Percentiles rank a stretch among this genome's conserved stretches.
Conservation (phyloP, 768 basidiomycete genomes). For the Albatrellus ellisii region DNA sequence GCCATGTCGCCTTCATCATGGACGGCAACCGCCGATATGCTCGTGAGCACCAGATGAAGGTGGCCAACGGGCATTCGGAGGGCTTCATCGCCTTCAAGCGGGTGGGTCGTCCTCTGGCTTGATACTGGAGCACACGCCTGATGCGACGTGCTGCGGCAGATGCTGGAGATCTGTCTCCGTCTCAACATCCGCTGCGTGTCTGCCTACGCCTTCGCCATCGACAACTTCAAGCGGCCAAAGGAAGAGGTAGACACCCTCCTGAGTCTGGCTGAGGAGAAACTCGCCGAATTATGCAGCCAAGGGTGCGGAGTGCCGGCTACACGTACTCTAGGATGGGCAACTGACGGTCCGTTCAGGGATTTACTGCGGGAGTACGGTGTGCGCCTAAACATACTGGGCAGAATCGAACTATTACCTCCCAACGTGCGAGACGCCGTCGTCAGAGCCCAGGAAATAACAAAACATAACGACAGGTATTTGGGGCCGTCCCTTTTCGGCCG, state of each 20-base stretch:
- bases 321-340: background rate
- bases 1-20: constrained; percentile 95
- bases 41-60: constrained; percentile 45
- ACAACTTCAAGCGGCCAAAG: constrained; percentile 83
- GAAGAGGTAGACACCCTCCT: constrained; percentile 85
- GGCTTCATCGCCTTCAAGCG: constrained; percentile 72
- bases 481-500: too few relatives aligned
- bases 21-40: constrained; percentile 95
- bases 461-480: constrained; percentile 64
- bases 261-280: constrained; percentile 64
- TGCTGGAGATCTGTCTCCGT: constrained; percentile 72
- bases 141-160: constrained; percentile 27
- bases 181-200: constrained; percentile 78
- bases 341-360: constrained; percentile 34
- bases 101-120: constrained; percentile 34
- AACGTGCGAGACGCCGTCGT: constrained; percentile 53
- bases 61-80: constrained; percentile 69
- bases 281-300: constrained; percentile 66
- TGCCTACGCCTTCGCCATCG: constrained; percentile 96
- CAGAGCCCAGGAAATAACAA: constrained; percentile 68
- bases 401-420: constrained; percentile 61
- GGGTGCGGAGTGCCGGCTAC: constrained; percentile 42
- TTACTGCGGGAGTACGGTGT: constrained; percentile 75
- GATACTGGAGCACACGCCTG: background rate
- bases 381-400: constrained; percentile 72